These are phyloP conservation scores for Malus hybrid DNA, from an alignment of 331 rosid species.

Conservation along the genomic window DNA sequence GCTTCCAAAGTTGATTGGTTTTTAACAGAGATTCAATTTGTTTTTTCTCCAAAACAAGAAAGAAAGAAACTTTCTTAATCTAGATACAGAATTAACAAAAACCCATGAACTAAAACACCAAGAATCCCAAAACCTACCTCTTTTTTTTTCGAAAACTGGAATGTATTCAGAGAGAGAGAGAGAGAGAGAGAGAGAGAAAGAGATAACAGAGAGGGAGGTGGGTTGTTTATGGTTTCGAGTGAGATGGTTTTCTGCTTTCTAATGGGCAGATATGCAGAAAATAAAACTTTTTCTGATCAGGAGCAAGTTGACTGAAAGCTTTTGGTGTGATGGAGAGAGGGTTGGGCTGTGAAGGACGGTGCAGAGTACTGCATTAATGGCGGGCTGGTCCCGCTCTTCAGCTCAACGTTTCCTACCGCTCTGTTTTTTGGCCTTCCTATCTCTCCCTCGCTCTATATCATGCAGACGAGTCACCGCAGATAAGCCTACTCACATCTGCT, in stretches of 20 bases:
- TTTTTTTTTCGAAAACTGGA: background rate
- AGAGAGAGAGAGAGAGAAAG: background rate
- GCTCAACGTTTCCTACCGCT: constrained; percentile 3
- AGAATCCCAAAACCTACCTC: constrained; percentile 20
- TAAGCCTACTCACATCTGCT: background rate
- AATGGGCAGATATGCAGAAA: background rate
- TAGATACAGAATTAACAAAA: background rate
- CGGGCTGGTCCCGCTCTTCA: constrained; percentile 26
- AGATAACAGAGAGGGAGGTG: background rate
- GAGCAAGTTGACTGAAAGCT: constrained; percentile 26
- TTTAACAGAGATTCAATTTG: background rate
- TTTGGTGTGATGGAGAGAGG: constrained; percentile 4
- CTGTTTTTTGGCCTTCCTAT: background rate
- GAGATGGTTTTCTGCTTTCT: background rate
- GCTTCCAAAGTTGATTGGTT: background rate
- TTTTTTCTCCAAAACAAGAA: background rate
- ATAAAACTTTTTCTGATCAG: background rate
- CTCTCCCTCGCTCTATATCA: background rate
- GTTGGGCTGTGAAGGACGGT: constrained; percentile 7
- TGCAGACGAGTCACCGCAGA: constrained; percentile 3
- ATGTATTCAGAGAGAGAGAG: background rate
- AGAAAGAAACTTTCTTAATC: background rate
- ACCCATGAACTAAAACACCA: constrained; percentile 2
- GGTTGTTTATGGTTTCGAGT: background rate
- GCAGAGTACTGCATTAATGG: constrained; percentile 25